Conservation (phyloP, 352 stramenopile genomes). For the Phytophthora sp. region DNA sequence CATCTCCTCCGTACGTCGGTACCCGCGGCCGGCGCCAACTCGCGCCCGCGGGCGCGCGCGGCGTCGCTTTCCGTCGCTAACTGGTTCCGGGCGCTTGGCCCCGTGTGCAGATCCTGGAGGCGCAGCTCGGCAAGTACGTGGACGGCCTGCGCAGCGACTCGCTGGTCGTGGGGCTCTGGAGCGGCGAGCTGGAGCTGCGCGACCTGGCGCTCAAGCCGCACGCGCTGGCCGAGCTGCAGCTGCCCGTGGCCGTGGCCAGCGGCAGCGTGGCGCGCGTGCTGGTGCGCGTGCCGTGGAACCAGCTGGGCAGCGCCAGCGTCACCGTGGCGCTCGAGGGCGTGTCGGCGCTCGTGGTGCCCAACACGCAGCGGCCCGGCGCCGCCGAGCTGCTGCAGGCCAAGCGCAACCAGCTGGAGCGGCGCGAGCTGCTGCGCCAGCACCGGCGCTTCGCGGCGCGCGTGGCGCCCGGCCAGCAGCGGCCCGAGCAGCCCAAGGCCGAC, state of each 20-base stretch:
- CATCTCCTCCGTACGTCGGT: conserved; percentile 61
- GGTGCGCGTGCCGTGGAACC: conserved; percentile 88
- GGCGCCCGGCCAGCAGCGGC: conserved; percentile 13
- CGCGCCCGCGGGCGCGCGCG: no score
- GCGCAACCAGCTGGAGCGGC: conserved; percentile 64
- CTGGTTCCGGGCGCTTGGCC: no score
- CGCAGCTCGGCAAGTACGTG: conserved; percentile 84
- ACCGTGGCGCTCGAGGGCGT: conserved; percentile 78
- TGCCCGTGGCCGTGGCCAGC: conserved; percentile 69
- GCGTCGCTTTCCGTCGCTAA: no score
- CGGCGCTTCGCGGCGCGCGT: conserved; percentile 58
- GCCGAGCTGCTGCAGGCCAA: conserved; percentile 68
- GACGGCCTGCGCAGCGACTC: conserved; percentile 79
- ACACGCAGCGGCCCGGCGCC: conserved; percentile 49
- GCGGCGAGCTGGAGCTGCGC: conserved; percentile 76
- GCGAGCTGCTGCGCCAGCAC: conserved; percentile 76
- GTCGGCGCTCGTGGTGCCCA: conserved; percentile 71
- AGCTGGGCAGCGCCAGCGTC: conserved; percentile 78
- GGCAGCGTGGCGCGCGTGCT: conserved; percentile 68
- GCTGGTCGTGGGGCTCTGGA: conserved; percentile 86
- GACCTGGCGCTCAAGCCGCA: conserved; percentile 81
- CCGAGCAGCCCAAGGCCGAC: conserved; percentile 35
- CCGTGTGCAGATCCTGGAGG: conserved; percentile 87
- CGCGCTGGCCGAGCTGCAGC: conserved; percentile 74
- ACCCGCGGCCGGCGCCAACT: no score